Base-by-base conservation (phyloP, 2,329 filamentous ascomycete species). In the Aspergillus nomiae region DNA sequence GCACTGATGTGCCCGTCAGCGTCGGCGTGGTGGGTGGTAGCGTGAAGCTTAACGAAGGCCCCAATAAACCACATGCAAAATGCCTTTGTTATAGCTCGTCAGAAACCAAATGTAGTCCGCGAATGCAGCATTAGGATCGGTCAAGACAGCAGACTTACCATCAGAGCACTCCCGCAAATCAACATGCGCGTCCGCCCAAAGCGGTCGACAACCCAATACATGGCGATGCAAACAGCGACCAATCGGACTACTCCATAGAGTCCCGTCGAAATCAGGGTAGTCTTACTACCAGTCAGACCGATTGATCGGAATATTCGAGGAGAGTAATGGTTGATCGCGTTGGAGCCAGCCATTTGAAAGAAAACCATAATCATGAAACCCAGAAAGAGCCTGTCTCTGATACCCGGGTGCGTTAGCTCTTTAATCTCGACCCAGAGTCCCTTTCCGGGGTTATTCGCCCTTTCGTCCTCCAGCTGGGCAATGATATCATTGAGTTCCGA, bases 321-420 rank as follows among this genome's bases (percentile, higher is more conserved):
- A 0, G 89, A 86, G 67, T 91, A 90, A 78, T 89, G 89, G 73
- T 88, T 85, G 16, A 89, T 82, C 0, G 84, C 83, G 59, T 87
- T 86, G 58, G 86, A 74, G 45, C 79, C 80, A 0, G 79, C 43
- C 12, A 61, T 38, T 4, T 61, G 56, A 11, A 53, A 32, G 32
- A 61, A 60, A 16, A 55, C 36, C 59, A 61, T 64, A 16, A 64
- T 16, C 26, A 64, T 38, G 6, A 64, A 50, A 14, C 62, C 59
- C 28, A 61, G 61, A 7, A 30, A 56, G 16, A 64, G 14, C 14
- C 34, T 36, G 5, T 16, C 48, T n/a, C 59, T 51, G 3, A 51
- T 26, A 9, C 26, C 48, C n/a, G 54, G 16, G 34, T 61, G 6
- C 56, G 54, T 26, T 38, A 30, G 48, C 24, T 51, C 48, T 16